Conservation (phyloP, 768 basidiomycete species). For the Obba rivulosa region DNA sequence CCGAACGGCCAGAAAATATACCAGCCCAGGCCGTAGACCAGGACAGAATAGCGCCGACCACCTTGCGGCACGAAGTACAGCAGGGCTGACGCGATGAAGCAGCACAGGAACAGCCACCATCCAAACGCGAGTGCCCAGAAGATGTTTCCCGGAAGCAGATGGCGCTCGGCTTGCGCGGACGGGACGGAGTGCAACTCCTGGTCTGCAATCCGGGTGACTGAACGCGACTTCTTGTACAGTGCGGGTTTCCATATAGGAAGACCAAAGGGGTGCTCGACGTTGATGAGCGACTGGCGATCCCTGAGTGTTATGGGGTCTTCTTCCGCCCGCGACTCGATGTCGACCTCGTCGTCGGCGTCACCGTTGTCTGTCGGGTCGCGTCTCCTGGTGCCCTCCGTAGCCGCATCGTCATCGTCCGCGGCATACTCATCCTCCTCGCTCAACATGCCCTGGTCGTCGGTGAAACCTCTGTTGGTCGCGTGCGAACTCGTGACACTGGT, state of each 20-base stretch:
- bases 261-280: constrained; percentile 98
- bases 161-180: constrained; percentile 88
- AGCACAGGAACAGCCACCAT: constrained; percentile 83
- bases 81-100: constrained; percentile 59
- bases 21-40: constrained; percentile 91
- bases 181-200: constrained; percentile 89
- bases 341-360: constrained; percentile 32
- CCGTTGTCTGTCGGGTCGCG: constrained; percentile 26
- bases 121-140: constrained; percentile 90
- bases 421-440: constrained; percentile 52
- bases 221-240: constrained; percentile 94
- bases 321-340: constrained; percentile 36
- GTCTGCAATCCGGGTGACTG: constrained; percentile 94
- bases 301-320: constrained; percentile 88
- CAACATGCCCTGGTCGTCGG: constrained; percentile 39
- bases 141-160: constrained; percentile 89
- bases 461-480: constrained; percentile 37
- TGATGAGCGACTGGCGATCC: constrained; percentile 96
- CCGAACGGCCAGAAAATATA: constrained; percentile 98
- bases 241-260: constrained; percentile 99
- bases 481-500: constrained; percentile 58
- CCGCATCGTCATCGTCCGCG: constrained; percentile 20
- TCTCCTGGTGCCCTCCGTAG: constrained; percentile 11
- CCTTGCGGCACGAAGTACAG: constrained; percentile 76
- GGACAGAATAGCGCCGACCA: constrained; percentile 75